Conservation (phyloP, 805 yeast species). For the Yamadazyma paraphyllophila region DNA sequence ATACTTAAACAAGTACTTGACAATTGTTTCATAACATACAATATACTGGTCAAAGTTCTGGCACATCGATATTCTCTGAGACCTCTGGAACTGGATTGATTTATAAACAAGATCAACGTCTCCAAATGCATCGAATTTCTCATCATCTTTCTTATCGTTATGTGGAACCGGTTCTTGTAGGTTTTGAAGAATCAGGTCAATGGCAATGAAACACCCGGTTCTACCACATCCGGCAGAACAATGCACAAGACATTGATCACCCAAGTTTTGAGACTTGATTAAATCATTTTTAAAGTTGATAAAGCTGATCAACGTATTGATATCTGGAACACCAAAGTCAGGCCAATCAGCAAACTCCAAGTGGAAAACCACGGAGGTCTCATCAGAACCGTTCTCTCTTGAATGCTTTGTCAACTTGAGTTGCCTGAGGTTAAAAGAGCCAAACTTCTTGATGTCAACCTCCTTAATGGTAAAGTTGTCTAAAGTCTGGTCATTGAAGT, state of each 20-base stretch:
- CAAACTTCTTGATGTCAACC: conserved; percentile 10
- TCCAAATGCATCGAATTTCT: conserved; percentile 19
- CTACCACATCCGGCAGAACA: conserved; percentile 64
- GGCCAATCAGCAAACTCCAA: conserved; percentile 46
- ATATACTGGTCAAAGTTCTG: conserved; percentile 75
- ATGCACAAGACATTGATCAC: conserved; percentile 37
- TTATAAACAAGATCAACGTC: conserved; percentile 57
- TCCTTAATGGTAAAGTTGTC: conserved; percentile 13
- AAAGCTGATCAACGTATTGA: conserved; percentile 29
- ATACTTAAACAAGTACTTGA: conserved; percentile 18
- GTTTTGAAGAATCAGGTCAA: conserved; percentile 39
- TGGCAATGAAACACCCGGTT: conserved; percentile 50
- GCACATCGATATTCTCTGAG: conserved; percentile 80
- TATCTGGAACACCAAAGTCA: conserved; percentile 44
- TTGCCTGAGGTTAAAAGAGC: conserved; percentile 17
- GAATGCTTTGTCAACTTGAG: conserved; percentile 13
- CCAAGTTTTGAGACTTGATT: conserved; percentile 13
- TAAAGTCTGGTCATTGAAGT: conserved; percentile 20
- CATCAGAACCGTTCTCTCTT: conserved; percentile 1
- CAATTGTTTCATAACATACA: conserved; percentile 66
- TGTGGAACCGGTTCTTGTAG: conserved; percentile 12
- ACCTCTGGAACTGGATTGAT: conserved; percentile 63
- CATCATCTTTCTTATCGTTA: neutral
- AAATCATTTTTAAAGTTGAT: conserved; percentile 33
- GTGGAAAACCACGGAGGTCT: conserved; percentile 27